Base-by-base conservation (phyloP, 2,329 filamentous ascomycete species). In the Rhinocladiella similis region DNA sequence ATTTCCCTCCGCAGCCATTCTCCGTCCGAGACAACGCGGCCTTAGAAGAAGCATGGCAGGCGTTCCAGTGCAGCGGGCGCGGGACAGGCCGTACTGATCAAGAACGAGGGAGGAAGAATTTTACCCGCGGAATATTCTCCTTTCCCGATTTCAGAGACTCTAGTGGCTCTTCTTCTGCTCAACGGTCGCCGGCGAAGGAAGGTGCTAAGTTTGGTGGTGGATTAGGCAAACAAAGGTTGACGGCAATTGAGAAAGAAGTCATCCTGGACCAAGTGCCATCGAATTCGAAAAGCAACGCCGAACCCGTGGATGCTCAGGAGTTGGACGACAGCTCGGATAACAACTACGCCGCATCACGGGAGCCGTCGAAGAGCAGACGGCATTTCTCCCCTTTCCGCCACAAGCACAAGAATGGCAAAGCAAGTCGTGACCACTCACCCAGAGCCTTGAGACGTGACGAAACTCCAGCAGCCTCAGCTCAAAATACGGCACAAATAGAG, bases 11-110 rank as follows among this genome's bases (percentile, higher is more conserved):
- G 7, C 84, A 89, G 42, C 90, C 91, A 0, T 96, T 96, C 71
- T 88, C 89, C 0, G 79, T 79, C 3, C 85, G 84, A 56, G 91
- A 96, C 73, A 95, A 93, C 63, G 84, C 86, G 63, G 85, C 87
- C 1, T 77, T 96, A 12, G 90, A 96, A 69, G 83, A 85, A 61
- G 84, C 90, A 35, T 96, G 92, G 90, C 73, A 86, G 42, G 74
- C 78, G 14, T 77, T 94, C 14, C 67, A 72, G 20, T 57, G 54
- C 5, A 47, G 39, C 25, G 33, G 39, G 29, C 29, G 29, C 29
- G 6, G 6, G 29, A 33, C 29, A 47, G 54, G 58, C 19, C 54
- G 45, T n/a, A 5, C 41, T 22, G 7, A 16, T 10, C 38, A 38
- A 43, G 46, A 59, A 38, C 35, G 50, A 42, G 46, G 52, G 18